Conservation (phyloP, 257 asterid species). For the Nicotiana attenuata region DNA sequence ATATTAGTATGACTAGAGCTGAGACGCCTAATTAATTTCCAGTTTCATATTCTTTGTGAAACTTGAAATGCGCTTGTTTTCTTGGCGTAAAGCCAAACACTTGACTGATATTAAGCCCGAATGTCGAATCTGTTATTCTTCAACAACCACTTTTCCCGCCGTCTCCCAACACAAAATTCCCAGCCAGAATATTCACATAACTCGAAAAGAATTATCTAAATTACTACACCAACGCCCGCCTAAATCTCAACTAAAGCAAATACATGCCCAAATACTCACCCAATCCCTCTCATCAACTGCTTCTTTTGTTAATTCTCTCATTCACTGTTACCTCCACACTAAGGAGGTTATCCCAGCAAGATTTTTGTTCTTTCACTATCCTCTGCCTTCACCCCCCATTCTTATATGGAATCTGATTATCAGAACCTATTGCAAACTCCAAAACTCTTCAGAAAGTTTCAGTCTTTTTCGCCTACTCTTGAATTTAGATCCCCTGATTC, state of each 20-base stretch:
- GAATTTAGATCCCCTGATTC: constrained; percentile 12
- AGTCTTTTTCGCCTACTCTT: constrained; percentile 45
- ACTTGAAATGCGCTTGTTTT: not conserved
- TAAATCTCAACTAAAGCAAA: constrained; percentile 44
- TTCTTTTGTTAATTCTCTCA: constrained; percentile 46
- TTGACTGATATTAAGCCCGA: not conserved
- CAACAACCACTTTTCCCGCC: constrained; percentile 12
- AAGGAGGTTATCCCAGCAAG: constrained; percentile 33
- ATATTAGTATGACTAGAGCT: not conserved
- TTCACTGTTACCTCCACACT: constrained; percentile 60
- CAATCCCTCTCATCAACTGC: constrained; percentile 24
- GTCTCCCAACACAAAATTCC: constrained; percentile 20
- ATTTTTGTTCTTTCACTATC: constrained; percentile 38
- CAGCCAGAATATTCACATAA: constrained; percentile 14
- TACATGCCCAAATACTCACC: constrained; percentile 60
- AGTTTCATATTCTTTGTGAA: not conserved
- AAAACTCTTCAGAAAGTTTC: constrained; percentile 37
- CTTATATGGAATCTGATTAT: constrained; percentile 68
- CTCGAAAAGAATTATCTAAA: constrained; percentile 34
- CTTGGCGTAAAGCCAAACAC: constrained; percentile 1
- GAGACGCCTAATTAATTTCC: not conserved
- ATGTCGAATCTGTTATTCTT: not conserved
- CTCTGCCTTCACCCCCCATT: constrained; percentile 49
- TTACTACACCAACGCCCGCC: constrained; percentile 51
- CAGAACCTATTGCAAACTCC: constrained; percentile 52